phyloP scores from a whole-genome alignment of 176 grass and related monocot species.

The Oryza glumipatula region DNA sequence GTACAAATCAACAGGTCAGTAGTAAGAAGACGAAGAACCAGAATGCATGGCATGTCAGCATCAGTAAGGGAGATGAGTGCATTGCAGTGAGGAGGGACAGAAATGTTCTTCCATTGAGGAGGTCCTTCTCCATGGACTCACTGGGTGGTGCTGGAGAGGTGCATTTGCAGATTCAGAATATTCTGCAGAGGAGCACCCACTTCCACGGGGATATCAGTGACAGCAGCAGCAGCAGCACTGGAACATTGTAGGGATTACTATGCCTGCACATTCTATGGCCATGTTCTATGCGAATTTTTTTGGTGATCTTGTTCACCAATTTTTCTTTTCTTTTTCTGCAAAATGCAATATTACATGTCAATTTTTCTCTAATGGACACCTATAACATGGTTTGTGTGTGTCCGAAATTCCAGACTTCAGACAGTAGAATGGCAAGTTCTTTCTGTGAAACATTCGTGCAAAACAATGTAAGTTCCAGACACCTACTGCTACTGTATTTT shows the following conservation, averaged over 20 bases:
- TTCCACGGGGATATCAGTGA: conserved; percentile 33
- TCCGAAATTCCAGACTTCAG: background rate
- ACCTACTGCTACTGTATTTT: background rate
- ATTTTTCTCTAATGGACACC: background rate
- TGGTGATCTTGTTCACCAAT: background rate
- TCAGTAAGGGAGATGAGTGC: conserved; percentile 58
- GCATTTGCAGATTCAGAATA: conserved; percentile 50
- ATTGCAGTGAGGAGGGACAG: conserved; percentile 29
- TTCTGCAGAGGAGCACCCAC: conserved; percentile 49
- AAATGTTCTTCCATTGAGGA: conserved; percentile 44
- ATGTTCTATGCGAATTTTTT: background rate
- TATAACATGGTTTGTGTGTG: background rate
- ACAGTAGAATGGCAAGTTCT: background rate
- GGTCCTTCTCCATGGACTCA: conserved; percentile 64
- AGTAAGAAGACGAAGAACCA: conserved; percentile 12
- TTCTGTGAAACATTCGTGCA: background rate
- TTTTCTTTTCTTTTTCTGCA: background rate
- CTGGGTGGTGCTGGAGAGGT: conserved; percentile 37
- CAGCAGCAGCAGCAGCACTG: conserved; percentile 32
- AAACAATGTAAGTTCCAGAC: background rate
- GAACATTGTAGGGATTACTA: conserved; percentile 5
- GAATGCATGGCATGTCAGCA: background rate
- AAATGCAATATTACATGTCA: background rate
- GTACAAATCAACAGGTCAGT: background rate
- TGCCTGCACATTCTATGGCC: background rate